phyloP scores from a whole-genome alignment of 768 basidiomycete species.

The Flagelloscypha sp. region DNA sequence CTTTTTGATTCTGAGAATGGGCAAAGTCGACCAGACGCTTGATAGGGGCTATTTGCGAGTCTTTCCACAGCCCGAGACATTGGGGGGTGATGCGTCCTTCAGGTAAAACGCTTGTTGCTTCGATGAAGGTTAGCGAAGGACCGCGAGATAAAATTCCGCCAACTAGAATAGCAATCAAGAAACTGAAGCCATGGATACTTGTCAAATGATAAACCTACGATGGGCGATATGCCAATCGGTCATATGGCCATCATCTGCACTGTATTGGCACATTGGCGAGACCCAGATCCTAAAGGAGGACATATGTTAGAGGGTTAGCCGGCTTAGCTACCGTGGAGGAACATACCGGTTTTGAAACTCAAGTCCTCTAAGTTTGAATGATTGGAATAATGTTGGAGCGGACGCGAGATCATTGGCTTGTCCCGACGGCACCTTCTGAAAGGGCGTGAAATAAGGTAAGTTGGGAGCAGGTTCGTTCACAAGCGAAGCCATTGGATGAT shows the following conservation, averaged over 20 bases:
- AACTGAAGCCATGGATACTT: slow-evolving; percentile 7
- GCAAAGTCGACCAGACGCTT: slow-evolving; percentile 44
- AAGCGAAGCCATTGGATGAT: too few species aligned
- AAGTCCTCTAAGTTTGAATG: slow-evolving; percentile 43
- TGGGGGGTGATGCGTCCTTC: slow-evolving; percentile 62
- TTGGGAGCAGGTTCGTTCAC: slow-evolving; percentile 26
- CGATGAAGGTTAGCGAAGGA: slow-evolving; percentile 52
- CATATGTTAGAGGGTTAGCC: not conserved
- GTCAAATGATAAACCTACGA: slow-evolving; percentile 33
- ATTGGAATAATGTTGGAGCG: slow-evolving; percentile 41
- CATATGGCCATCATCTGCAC: slow-evolving; percentile 41
- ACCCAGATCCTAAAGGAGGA: slow-evolving; percentile 21
- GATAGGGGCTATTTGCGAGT: slow-evolving; percentile 32
- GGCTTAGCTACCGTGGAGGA: too few species aligned
- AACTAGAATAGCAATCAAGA: too few species aligned
- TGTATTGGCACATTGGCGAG: slow-evolving; percentile 56
- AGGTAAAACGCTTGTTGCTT: slow-evolving; percentile 57
- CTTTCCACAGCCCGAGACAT: slow-evolving; percentile 46
- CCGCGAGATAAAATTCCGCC: slow-evolving; percentile 45
- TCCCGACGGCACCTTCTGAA: slow-evolving; percentile 26
- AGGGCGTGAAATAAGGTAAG: slow-evolving; percentile 29
- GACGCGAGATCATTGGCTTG: slow-evolving; percentile 21
- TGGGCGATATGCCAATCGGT: slow-evolving; percentile 55
- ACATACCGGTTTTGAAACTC: slow-evolving; percentile 52
- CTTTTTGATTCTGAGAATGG: slow-evolving; percentile 43